Conservation (phyloP, 2,329 filamentous ascomycete genomes). For the Myotisia sp. region DNA sequence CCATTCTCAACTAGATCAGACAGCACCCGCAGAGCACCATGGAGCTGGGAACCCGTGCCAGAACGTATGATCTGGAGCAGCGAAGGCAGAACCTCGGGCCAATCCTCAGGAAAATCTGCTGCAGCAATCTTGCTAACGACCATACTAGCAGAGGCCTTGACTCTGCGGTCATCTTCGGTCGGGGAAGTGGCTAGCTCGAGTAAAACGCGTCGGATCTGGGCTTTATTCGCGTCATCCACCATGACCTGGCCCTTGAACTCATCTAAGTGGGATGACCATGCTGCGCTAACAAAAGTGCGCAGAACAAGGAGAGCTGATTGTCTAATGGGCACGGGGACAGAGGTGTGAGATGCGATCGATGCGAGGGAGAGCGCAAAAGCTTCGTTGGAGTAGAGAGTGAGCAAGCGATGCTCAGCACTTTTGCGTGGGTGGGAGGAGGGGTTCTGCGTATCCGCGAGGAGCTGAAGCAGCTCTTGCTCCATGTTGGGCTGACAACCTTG, state of each 20-base stretch:
- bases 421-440: conserved; percentile 62
- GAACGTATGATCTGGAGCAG: conserved; percentile 63
- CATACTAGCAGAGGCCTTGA: conserved; percentile 77
- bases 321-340: conserved; percentile 59
- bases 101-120: conserved; percentile 84
- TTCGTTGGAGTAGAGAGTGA: conserved; percentile 51
- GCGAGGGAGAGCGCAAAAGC: conserved; percentile 68
- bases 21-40: conserved; percentile 79
- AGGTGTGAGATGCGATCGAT: conserved; percentile 63
- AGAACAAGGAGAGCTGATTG: conserved; percentile 70
- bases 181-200: conserved; percentile 62
- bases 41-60: conserved; percentile 64
- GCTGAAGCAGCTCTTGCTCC: conserved; percentile 82
- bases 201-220: conserved; percentile 56
- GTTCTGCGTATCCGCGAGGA: conserved; percentile 77
- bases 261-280: conserved; percentile 67
- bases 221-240: conserved; percentile 59
- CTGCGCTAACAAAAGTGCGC: conserved; percentile 67
- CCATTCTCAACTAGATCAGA: conserved; percentile 84
- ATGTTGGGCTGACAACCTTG: too few relatives aligned
- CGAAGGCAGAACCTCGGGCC: conserved; percentile 75
- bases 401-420: conserved; percentile 71
- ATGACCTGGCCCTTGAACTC: conserved; percentile 54
- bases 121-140: conserved; percentile 88
- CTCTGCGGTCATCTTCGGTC: conserved; percentile 62